phyloP scores from a whole-genome alignment of 2,329 filamentous ascomycete genomes.

The Peltaster fructicola region DNA sequence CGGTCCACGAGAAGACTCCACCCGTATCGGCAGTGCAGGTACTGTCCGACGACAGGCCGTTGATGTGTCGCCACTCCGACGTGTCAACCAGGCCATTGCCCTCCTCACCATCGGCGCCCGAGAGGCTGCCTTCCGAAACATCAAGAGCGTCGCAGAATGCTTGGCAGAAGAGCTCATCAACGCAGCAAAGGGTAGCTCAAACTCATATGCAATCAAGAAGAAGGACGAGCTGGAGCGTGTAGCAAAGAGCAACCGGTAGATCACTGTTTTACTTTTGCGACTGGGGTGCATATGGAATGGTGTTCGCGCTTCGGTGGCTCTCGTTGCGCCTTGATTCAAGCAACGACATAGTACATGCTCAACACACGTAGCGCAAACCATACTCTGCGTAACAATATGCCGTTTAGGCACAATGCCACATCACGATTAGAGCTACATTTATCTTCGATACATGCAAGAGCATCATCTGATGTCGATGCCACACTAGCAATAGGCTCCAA shows the following conservation, averaged over 20 bases:
- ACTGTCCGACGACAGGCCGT: slow-evolving; percentile 99
- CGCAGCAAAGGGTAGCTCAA: slow-evolving; percentile 99
- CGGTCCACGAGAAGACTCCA: slow-evolving; percentile 98
- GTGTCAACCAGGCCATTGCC: slow-evolving; percentile 99
- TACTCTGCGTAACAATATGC: no score
- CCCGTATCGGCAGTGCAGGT: slow-evolving; percentile 97
- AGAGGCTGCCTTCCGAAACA: slow-evolving; percentile 98
- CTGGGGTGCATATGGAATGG: slow-evolving; percentile 6
- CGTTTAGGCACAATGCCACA: no score
- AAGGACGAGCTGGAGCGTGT: slow-evolving; percentile 99
- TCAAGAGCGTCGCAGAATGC: slow-evolving; percentile 99
- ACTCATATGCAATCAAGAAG: slow-evolving; percentile 99
- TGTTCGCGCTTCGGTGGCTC: no score
- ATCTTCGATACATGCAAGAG: no score
- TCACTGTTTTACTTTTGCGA: slow-evolving; percentile 6
- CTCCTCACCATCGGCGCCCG: slow-evolving; percentile 98
- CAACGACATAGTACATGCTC: no score
- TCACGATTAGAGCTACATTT: no score
- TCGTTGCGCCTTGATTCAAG: no score
- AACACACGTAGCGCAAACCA: no score
- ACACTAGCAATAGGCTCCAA: no score
- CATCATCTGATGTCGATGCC: no score
- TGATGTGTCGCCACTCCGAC: slow-evolving; percentile 97
- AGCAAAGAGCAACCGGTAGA: slow-evolving; percentile 99
- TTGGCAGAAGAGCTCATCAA: slow-evolving; percentile 99